Conservation (phyloP, 1,139 yeast species). For the Suhomyces maxii region DNA sequence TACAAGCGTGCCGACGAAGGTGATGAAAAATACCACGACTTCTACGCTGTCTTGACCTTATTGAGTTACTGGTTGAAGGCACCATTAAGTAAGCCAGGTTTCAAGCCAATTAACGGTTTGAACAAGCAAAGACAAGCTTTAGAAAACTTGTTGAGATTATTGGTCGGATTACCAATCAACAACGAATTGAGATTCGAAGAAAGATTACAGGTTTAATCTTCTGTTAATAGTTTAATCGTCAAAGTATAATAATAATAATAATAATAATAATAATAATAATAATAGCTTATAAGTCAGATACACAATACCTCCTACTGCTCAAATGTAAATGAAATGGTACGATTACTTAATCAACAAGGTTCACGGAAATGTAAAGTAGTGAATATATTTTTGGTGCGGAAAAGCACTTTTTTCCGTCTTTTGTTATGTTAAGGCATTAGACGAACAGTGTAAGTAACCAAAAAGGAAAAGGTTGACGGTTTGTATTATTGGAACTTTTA, state of each 20-base stretch:
- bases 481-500: no score
- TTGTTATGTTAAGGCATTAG: no score
- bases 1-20: slow-evolving; percentile 56
- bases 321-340: no score
- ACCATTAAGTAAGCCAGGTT: slow-evolving; percentile 89
- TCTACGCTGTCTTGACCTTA: slow-evolving; percentile 85
- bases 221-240: not conserved
- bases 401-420: no score
- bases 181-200: slow-evolving; percentile 95
- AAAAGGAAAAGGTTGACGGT: no score
- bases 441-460: no score
- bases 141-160: slow-evolving; percentile 85
- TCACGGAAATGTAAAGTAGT: no score
- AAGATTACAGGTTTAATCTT: slow-evolving; percentile 46
- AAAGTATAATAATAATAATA: not conserved
- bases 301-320: not conserved
- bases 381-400: no score
- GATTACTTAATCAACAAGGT: no score
- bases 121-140: slow-evolving; percentile 93
- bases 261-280: no score
- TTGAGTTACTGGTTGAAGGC: slow-evolving; percentile 97
- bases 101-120: slow-evolving; percentile 86
- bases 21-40: slow-evolving; percentile 53
- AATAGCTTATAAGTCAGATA: not conserved
- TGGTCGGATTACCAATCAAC: slow-evolving; percentile 86